These are phyloP conservation scores for Boletus barrowsii DNA, from an alignment of 768 basidiomycete genomes.

Conservation along the genomic window DNA sequence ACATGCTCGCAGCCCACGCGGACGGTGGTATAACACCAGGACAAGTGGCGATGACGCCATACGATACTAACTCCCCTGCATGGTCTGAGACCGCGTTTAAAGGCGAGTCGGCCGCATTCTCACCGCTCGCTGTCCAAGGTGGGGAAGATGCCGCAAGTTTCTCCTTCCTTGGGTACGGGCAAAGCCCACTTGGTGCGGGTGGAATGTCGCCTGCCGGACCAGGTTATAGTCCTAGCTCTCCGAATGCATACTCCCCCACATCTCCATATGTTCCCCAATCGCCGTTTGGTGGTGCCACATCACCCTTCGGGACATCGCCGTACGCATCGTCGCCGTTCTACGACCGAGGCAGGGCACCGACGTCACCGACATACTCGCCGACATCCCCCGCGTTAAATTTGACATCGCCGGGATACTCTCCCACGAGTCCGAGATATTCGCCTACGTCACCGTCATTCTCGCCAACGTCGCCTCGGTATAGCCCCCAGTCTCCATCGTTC, in stretches of 20 bases:
- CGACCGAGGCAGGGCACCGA: slow-evolving; percentile 57
- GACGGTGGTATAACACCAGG: slow-evolving; percentile 92
- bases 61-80: slow-evolving; percentile 86
- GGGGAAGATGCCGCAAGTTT: slow-evolving; percentile 81
- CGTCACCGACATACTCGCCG: slow-evolving; percentile 81
- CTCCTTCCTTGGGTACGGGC: slow-evolving; percentile 74
- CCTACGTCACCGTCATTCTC: slow-evolving; percentile 85
- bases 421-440: slow-evolving; percentile 79
- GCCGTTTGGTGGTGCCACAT: slow-evolving; percentile 78
- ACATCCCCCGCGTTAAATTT: slow-evolving; percentile 81
- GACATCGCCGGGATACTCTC: slow-evolving; percentile 70
- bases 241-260: slow-evolving; percentile 83
- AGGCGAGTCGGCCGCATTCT: slow-evolving; percentile 88
- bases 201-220: slow-evolving; percentile 87
- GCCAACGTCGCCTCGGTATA: slow-evolving; percentile 80
- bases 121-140: slow-evolving; percentile 85
- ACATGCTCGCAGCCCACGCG: slow-evolving; percentile 70
- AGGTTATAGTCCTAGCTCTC: slow-evolving; percentile 89
- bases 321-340: slow-evolving; percentile 87
- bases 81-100: slow-evolving; percentile 77
- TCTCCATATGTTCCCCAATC: slow-evolving; percentile 88
- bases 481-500: slow-evolving; percentile 88
- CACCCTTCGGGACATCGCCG: slow-evolving; percentile 77
- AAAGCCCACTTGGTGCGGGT: slow-evolving; percentile 79
- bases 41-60: slow-evolving; percentile 94